These are phyloP conservation scores for Leishmania mexicana DNA, from an alignment of 208 protist species.

Conservation along the genomic window DNA sequence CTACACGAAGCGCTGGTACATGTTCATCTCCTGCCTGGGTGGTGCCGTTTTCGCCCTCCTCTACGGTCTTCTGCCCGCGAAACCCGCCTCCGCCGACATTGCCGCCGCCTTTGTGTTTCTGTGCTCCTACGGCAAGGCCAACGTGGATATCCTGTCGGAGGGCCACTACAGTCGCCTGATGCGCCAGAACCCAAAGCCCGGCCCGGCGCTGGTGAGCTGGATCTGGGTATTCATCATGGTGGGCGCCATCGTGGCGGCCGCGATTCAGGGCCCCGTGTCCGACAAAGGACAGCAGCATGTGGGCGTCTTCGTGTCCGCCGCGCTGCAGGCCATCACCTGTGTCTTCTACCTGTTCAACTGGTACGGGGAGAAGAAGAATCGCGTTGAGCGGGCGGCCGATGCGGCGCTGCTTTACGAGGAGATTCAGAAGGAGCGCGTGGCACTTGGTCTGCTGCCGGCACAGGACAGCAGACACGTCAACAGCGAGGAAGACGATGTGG, in stretches of 20 bases:
- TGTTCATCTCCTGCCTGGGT: slow-evolving; percentile 50
- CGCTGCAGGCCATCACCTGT: slow-evolving; percentile 47
- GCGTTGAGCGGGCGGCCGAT: slow-evolving; percentile 51
- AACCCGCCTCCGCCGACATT: slow-evolving; percentile 30
- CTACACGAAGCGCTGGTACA: slow-evolving; percentile 84
- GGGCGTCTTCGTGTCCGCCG: slow-evolving; percentile 53
- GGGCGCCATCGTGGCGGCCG: slow-evolving; percentile 46
- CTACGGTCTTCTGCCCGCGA: slow-evolving; percentile 52
- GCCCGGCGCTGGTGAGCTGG: slow-evolving; percentile 66
- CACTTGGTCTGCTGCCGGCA: slow-evolving; percentile 15
- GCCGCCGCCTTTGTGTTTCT: slow-evolving; percentile 63
- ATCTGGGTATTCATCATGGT: slow-evolving; percentile 68
- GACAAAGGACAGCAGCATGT: slow-evolving; percentile 43
- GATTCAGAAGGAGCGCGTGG: slow-evolving; percentile 33
- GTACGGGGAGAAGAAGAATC: slow-evolving; percentile 65
- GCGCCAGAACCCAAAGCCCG: slow-evolving; percentile 38
- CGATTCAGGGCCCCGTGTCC: slow-evolving; percentile 51
- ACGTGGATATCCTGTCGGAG: slow-evolving; percentile 80
- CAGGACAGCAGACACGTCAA: no score
- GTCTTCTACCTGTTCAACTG: slow-evolving; percentile 65
- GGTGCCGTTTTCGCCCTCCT: slow-evolving; percentile 45
- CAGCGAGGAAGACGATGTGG: not conserved
- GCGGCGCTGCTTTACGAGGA: slow-evolving; percentile 31
- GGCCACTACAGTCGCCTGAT: slow-evolving; percentile 81
- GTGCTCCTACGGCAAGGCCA: slow-evolving; percentile 53